Percentiles rank a stretch among this genome's conserved stretches.
These are phyloP conservation scores for Vanilla planifolia DNA, from an alignment of 106 monocot genomes.

Conservation along the genomic window DNA sequence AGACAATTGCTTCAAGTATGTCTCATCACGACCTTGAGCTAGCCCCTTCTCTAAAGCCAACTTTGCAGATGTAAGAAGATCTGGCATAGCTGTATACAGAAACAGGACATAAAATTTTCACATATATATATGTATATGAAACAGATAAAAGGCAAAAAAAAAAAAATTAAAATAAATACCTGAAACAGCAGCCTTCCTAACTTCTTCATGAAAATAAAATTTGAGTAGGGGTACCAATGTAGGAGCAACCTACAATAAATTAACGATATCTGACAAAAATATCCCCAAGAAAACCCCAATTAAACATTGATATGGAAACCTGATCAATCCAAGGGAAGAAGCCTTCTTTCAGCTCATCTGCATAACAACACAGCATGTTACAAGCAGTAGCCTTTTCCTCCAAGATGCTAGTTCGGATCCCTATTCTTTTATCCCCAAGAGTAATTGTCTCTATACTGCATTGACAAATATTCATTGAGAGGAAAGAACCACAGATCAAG, in stretches of 20 bases:
- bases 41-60: conserved; percentile 85
- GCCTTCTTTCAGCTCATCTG: conserved; percentile 92
- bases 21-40: conserved; percentile 78
- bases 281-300: neutral
- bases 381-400: conserved; percentile 99
- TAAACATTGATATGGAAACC: too few species aligned
- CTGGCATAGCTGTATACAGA: conserved; percentile 78
- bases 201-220: conserved; percentile 98
- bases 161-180: conserved; percentile 31
- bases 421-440: conserved; percentile 89
- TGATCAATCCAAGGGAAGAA: conserved; percentile 99
- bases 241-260: conserved; percentile 69
- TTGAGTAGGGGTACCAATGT: conserved; percentile 91
- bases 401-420: conserved; percentile 84
- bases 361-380: conserved; percentile 97
- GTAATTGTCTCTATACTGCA: conserved; percentile 90
- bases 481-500: neutral
- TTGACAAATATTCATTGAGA: neutral
- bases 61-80: conserved; percentile 84
- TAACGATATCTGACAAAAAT: neutral
- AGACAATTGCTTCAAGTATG: conserved; percentile 87
- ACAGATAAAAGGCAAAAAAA: neutral
- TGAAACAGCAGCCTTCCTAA: conserved; percentile 92
- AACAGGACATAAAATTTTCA: conserved; percentile 1
- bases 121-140: neutral